Base-by-base conservation (phyloP, 192 early-diverging fungal genomes). In the Backusella tarrabulga region DNA sequence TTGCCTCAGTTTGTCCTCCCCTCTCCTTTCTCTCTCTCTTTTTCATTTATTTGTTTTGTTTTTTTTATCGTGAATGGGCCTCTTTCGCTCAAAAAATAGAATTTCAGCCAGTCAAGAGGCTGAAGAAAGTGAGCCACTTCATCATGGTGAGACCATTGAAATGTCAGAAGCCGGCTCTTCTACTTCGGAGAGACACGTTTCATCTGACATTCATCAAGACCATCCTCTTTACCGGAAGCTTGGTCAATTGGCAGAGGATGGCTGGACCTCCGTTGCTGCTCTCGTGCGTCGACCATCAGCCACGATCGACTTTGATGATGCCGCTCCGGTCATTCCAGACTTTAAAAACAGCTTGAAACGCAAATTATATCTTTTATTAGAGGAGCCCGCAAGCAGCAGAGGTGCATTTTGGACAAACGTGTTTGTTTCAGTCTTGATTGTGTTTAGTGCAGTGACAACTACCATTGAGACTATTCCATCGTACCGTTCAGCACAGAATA, bases 391-490 rank as follows among this genome's bases (percentile, higher is more conserved):
- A n/a, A 91, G 90, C 5, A 90, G 92, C 72, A 74, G 84, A 6
- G 82, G 87, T 7, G 94, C 94, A 11, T 93, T 95, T 80, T 81
- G 86, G 34, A 87, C 91, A 36, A 93, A 92, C 76, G 86, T 94
- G 9, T 87, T 92, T 80, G 90, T 95, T 2, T 90, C 91, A 1
- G 86, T 94, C 74, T 84, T 90, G 66, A 95, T 95, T 60, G 88
- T 94, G 12, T 84, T 90, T 34, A 90, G 90, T 82, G 90, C 93
- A 1, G 87, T 93, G 4, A 88, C 93, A 69, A 91, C 93, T 0
- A 93, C 92, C 17, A 83, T 95, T 67, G 94, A 95, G 84, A 95
- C 94, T 34, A 93, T 95, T 34, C 94, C 94, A 56, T 66, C 91
- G 29, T 91, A 93, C 71, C 87, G 90, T 41, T 87, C 88, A 8